Percentiles rank a stretch among this genome's conserved stretches.
Conservation (phyloP, 176 grass and related monocot genomes). For the Oryza longistaminata region DNA sequence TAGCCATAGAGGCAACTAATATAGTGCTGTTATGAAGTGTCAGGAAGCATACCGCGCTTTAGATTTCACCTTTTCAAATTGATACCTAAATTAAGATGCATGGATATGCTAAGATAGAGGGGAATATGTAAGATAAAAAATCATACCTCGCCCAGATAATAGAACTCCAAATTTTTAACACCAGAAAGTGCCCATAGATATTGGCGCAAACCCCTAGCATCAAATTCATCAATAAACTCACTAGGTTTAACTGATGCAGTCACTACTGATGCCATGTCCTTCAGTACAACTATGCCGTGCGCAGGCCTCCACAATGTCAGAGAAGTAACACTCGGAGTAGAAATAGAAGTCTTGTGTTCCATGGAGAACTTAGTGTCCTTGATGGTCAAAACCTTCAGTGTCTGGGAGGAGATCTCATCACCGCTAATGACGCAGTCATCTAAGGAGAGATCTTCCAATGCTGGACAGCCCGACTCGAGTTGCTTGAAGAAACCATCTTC, state of each 20-base stretch:
- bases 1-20: not conserved
- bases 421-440: not conserved
- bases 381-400: constrained; percentile 18
- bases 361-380: rapidly evolving
- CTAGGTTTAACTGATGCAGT: not conserved
- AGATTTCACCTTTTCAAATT: not conserved
- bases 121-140: not conserved
- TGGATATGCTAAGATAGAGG: not conserved
- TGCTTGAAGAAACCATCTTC: not conserved
- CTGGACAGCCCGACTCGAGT: not conserved
- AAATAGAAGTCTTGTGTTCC: not conserved
- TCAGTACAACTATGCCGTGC: not conserved
- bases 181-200: constrained; percentile 7
- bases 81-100: not conserved
- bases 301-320: not conserved
- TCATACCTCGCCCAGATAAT: not conserved
- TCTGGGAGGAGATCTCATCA: not conserved
- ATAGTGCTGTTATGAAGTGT: not conserved
- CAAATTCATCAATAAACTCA: not conserved
- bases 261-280: constrained; percentile 14
- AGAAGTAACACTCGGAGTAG: not conserved
- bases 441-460: constrained; percentile 13
- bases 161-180: constrained; percentile 5
- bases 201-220: not conserved
- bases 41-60: not conserved